These are phyloP conservation scores for Pythium insidiosum DNA, from an alignment of 352 stramenopile species.

Conservation along the genomic window DNA sequence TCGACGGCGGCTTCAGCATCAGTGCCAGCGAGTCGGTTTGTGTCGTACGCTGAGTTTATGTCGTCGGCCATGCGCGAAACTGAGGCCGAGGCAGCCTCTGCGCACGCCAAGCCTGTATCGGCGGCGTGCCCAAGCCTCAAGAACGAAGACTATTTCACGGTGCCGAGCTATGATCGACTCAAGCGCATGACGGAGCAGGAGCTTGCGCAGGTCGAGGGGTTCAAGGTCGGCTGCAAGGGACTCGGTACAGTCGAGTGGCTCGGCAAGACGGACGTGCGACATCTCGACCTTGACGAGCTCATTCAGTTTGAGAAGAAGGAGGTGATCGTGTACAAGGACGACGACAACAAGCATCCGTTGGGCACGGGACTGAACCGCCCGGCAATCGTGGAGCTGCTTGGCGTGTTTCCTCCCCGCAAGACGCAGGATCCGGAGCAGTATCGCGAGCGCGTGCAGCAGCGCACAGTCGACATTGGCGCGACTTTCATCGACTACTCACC, in stretches of 20 bases:
- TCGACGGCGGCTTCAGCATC: background rate
- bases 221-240: slow-evolving; percentile 74
- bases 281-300: slow-evolving; percentile 71
- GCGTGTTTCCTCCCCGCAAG: slow-evolving; percentile 67
- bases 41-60: slow-evolving; percentile 80
- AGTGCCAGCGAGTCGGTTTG: slow-evolving; percentile 31
- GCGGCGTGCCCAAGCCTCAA: slow-evolving; percentile 60
- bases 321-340: slow-evolving; percentile 80
- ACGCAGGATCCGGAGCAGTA: slow-evolving; percentile 50
- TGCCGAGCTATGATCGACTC: slow-evolving; percentile 56
- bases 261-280: slow-evolving; percentile 68
- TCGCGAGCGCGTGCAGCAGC: slow-evolving; percentile 67
- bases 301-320: slow-evolving; percentile 81
- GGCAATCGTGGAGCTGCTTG: slow-evolving; percentile 69
- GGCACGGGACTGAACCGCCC: slow-evolving; percentile 72
- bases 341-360: slow-evolving; percentile 70
- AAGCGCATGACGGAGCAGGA: slow-evolving; percentile 69
- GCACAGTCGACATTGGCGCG: slow-evolving; percentile 68
- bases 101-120: slow-evolving; percentile 21
- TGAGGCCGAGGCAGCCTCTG: slow-evolving; percentile 22
- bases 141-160: slow-evolving; percentile 74
- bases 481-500: slow-evolving; percentile 72
- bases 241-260: slow-evolving; percentile 78
- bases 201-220: slow-evolving; percentile 57
- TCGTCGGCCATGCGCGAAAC: slow-evolving; percentile 36